Conservation (phyloP, 2,329 filamentous ascomycete genomes). For the Xylaria hypoxylon region DNA sequence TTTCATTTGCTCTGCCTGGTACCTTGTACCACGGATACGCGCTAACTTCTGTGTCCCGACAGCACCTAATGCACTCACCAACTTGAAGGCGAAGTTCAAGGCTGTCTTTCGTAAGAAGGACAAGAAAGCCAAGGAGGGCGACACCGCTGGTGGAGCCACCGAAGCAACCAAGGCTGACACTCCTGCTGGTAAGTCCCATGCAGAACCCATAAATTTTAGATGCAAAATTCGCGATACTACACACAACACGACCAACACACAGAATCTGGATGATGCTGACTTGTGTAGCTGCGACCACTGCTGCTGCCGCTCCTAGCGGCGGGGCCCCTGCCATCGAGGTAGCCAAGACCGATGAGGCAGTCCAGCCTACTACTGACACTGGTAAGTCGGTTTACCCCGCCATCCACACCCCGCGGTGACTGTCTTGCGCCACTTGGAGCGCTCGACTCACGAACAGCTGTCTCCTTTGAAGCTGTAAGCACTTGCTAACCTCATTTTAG, state of each 20-base stretch:
- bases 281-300: slow-evolving; percentile 8
- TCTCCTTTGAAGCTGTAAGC: slow-evolving; percentile 13
- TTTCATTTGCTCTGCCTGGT: slow-evolving; percentile 16
- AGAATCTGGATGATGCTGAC: slow-evolving; percentile 24
- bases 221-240: not conserved
- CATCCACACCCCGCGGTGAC: slow-evolving; percentile 9
- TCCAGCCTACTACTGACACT: slow-evolving; percentile 44
- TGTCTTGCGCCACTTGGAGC: slow-evolving; percentile 7
- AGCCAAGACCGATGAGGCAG: slow-evolving; percentile 47
- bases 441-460: not conserved
- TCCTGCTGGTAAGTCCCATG: slow-evolving; percentile 29
- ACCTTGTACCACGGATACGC: slow-evolving; percentile 24
- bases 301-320: slow-evolving; percentile 14
- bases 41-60: slow-evolving; percentile 37
- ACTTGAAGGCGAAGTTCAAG: slow-evolving; percentile 68
- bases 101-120: slow-evolving; percentile 48
- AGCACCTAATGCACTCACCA: slow-evolving; percentile 65
- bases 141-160: slow-evolving; percentile 42
- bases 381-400: slow-evolving; percentile 45
- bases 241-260: slow-evolving; percentile 4
- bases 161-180: slow-evolving; percentile 44
- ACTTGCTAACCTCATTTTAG: slow-evolving; percentile 34
- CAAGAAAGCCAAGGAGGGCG: slow-evolving; percentile 43
- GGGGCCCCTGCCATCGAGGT: slow-evolving; percentile 43
- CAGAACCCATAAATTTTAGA: slow-evolving; percentile 13